Percentiles rank a stretch among this genome's conserved stretches.
Conservation (phyloP, 257 asterid genomes). For the Solanum pimpinellifolium region DNA sequence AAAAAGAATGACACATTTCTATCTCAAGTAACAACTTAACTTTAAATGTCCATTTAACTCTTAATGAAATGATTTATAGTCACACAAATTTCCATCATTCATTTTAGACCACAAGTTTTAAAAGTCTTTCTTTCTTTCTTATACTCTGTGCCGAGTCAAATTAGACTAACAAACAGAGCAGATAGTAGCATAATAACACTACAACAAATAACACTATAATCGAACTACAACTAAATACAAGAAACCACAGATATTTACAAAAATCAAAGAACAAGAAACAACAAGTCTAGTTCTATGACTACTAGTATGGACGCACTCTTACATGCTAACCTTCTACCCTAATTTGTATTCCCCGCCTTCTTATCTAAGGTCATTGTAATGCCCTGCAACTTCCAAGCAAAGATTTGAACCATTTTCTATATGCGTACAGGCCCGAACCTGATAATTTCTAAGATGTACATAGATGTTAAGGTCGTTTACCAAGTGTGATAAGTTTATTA, state of each 20-base stretch:
- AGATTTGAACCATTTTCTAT: neutral
- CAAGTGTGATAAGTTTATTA: neutral
- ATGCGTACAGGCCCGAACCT: neutral
- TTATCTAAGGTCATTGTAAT: neutral
- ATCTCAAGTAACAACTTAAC: no score
- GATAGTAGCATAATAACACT: neutral
- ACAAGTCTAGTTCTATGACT: neutral
- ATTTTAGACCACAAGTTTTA: no score
- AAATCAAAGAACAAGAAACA: neutral
- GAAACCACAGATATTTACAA: neutral
- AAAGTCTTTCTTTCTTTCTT: no score
- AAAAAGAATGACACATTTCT: no score
- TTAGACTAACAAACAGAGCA: neutral
- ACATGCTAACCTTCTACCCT: neutral
- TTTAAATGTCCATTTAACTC: no score
- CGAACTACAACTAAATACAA: neutral
- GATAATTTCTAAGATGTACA: neutral
- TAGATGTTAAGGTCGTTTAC: neutral
- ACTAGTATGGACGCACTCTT: neutral
- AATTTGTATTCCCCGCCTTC: neutral
- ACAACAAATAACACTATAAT: no score
- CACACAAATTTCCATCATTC: no score
- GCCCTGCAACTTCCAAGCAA: neutral
- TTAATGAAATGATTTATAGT: no score
- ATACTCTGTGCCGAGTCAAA: no score